Percentiles rank a stretch among this genome's conserved stretches.
Conservation (phyloP, 2,329 filamentous ascomycete genomes). For the Epichloe sibirici region DNA sequence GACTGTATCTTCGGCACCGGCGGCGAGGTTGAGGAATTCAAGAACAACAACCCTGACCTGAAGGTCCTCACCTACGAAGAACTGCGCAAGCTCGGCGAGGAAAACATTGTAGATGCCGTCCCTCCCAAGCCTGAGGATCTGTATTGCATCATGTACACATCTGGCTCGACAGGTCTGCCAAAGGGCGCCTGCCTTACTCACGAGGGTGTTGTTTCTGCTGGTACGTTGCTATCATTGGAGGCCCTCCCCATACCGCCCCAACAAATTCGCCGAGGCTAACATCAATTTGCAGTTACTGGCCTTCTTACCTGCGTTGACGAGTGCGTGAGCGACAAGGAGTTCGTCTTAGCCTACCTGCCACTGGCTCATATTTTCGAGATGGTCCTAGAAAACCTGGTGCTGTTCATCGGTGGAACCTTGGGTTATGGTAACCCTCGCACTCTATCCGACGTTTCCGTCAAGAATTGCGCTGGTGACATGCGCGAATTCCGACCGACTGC, state of each 20-base stretch:
- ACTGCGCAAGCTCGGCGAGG: conserved; percentile 45
- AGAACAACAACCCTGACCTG: conserved; percentile 41
- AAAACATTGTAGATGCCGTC: conserved; percentile 57
- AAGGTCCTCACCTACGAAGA: conserved; percentile 43
- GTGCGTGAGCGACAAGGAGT: conserved; percentile 65
- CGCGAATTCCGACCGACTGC: conserved; percentile 81
- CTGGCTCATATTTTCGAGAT: conserved; percentile 95
- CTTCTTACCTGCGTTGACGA: conserved; percentile 66
- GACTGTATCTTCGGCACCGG: conserved; percentile 37
- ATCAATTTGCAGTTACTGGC: conserved; percentile 49
- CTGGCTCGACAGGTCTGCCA: conserved; percentile 76
- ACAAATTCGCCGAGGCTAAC: background rate
- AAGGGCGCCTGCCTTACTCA: conserved; percentile 84
- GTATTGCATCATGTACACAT: conserved; percentile 80
- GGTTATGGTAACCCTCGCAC: conserved; percentile 90
- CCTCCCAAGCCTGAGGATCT: conserved; percentile 64
- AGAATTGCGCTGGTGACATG: conserved; percentile 88
- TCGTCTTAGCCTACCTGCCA: conserved; percentile 80
- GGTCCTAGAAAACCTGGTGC: conserved; percentile 80
- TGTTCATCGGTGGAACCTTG: conserved; percentile 84
- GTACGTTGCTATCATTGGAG: conserved; percentile 23
- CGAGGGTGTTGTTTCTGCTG: conserved; percentile 62
- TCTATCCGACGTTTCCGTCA: conserved; percentile 71
- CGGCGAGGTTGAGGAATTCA: conserved; percentile 42
- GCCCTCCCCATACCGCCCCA: background rate